These are phyloP conservation scores for Yamadazyma sp. DNA, from an alignment of 805 yeast genomes.

Conservation along the genomic window DNA sequence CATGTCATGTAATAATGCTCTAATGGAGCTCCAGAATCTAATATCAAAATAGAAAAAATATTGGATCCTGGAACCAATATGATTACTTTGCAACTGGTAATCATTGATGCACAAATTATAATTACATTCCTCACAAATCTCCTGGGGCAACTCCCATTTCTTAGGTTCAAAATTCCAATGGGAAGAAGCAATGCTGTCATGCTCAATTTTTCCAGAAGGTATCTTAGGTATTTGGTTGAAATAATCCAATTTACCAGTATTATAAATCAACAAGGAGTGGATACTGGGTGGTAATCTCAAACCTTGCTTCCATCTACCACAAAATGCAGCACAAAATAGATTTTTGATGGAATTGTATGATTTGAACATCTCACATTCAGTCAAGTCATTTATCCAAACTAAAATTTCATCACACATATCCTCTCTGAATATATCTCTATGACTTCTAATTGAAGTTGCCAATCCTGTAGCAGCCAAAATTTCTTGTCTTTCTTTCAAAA, in stretches of 20 bases:
- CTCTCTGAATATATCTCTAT: constrained; percentile 72
- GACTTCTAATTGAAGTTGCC: constrained; percentile 60
- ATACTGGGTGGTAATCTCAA: constrained; percentile 17
- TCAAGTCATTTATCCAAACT: constrained; percentile 60
- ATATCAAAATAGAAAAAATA: constrained; percentile 63
- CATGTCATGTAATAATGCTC: constrained; percentile 58
- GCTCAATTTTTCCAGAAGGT: constrained; percentile 14
- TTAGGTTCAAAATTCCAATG: constrained; percentile 42
- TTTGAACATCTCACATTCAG: constrained; percentile 51
- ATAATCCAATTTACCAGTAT: constrained; percentile 31
- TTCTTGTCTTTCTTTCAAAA: constrained; percentile 52
- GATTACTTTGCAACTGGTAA: constrained; percentile 22
- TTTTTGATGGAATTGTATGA: constrained; percentile 47
- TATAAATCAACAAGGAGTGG: constrained; percentile 15
- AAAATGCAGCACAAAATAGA: constrained; percentile 54
- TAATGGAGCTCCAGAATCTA: constrained; percentile 64
- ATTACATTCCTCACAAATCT: constrained; percentile 44
- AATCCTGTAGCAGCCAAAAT: constrained; percentile 61
- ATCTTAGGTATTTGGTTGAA: constrained; percentile 38
- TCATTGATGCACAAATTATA: constrained; percentile 36
- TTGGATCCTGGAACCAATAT: constrained; percentile 55
- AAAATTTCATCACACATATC: constrained; percentile 75
- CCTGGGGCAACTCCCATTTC: constrained; percentile 46
- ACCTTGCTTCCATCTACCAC: constrained; percentile 63
- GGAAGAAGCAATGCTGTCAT: constrained; percentile 8